Evolutionary conservation across 139 green algal genomes (phyloP).

Genomic region (Coelastrella sp.): DNA sequence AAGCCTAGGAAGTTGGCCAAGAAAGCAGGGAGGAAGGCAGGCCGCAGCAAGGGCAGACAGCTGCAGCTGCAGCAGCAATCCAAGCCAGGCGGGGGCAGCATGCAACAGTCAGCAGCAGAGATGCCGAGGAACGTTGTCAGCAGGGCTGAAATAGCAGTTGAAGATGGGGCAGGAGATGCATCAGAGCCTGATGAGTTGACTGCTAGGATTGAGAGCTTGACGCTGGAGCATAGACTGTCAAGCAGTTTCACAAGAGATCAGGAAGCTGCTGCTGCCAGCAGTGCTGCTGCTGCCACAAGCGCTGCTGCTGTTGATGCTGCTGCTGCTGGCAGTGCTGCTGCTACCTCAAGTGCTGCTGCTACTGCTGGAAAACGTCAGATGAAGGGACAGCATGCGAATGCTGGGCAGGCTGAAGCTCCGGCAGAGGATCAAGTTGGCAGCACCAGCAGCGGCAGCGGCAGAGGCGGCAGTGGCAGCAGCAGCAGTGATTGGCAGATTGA

Average conservation of each 20-base stretch:
- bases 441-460: neutral
- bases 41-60: neutral
- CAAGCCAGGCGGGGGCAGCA: neutral
- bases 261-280: neutral
- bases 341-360: neutral
- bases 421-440: neutral
- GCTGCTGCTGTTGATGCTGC: neutral
- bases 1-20: neutral
- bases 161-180: neutral
- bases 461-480: neutral
- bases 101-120: neutral
- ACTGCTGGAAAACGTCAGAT: neutral
- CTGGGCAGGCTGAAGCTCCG: neutral
- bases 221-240: conserved; percentile 4
- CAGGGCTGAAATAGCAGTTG: neutral
- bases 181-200: neutral
- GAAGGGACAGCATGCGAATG: neutral
- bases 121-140: neutral
- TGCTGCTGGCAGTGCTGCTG: neutral
- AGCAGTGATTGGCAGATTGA: neutral
- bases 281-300: neutral
- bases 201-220: conserved; percentile 19
- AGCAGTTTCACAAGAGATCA: neutral
- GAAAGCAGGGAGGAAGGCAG: neutral
- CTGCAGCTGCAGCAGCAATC: conserved; percentile 29